Evolutionary conservation across 2,329 filamentous ascomycete species (phyloP), one percentile per base, ranked within the genome.

Genomic region (Sordariomycetes sp.): DNA sequence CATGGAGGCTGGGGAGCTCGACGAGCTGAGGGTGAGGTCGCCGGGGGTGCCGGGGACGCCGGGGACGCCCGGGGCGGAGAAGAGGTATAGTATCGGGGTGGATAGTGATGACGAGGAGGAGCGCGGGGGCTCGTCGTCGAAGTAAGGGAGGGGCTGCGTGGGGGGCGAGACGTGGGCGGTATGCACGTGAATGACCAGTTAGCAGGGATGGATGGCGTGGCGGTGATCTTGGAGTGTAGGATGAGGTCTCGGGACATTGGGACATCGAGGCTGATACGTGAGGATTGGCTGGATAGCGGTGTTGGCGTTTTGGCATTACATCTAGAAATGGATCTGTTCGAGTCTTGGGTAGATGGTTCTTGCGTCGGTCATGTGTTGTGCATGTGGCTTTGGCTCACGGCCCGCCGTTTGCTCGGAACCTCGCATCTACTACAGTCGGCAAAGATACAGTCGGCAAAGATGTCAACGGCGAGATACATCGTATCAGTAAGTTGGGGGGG

Each of bases 1-100:
- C 1, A 80, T 75, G 2, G 82, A 84, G 62, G 86, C 86, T 63
- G 82, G 85, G 62, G 84, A 86, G 66, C 68, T 86, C 51, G 82
- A 85, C 59, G 80, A 84, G 60, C 68, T 86, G 45, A 79, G 82
- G 61, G 69, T 76, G 35, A 67, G 71, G 42, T 77, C 76, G 24
- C 77, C 79, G 1, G 71, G 68, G 60, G 65, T 55, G 68, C 28
- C 28, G 28, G 28, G 28, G 28, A 32, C 28, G 28, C 28, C 28
- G 28, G 28, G 28, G 42, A 77, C 76, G 24, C 77, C 79, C 1
- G 71, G 68, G 60, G 65, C 55, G 68, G 67, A 69, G 25, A 71
- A 73, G 51, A 72, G 74, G 61, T 86, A 86, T 65, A 78, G 75
- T 58, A 70, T 84, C 10, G 82, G 79, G 20, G 78, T 73, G 20